These are phyloP conservation scores for Alternaria viburni DNA, from an alignment of 2,329 filamentous ascomycete genomes.

Conservation along the genomic window DNA sequence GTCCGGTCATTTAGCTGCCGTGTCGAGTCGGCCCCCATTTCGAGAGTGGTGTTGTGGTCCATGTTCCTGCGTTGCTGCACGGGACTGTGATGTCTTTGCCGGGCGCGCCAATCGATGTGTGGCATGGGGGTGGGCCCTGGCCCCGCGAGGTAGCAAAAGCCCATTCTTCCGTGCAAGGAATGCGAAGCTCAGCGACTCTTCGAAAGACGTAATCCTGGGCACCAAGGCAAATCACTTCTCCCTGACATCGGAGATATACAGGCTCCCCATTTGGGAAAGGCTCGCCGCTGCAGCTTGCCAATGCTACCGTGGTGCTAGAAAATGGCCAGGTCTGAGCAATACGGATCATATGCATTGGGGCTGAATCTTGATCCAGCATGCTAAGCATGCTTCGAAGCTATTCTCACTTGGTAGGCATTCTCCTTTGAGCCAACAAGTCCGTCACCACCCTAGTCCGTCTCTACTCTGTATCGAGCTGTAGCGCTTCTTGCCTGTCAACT, in stretches of 20 bases:
- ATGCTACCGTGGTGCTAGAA: conserved; percentile 54
- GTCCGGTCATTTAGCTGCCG: conserved; percentile 40
- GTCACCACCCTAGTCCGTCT: conserved; percentile 36
- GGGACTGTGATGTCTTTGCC: conserved; percentile 42
- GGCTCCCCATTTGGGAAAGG: conserved; percentile 49
- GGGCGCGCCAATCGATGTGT: conserved; percentile 39
- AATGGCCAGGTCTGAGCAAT: conserved; percentile 54
- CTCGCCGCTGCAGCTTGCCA: conserved; percentile 56
- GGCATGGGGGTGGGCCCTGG: conserved; percentile 24
- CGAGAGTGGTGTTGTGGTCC: conserved; percentile 47
- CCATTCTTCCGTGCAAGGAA: conserved; percentile 48
- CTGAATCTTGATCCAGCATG: conserved; percentile 53
- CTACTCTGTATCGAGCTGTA: conserved; percentile 47
- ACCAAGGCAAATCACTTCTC: conserved; percentile 45
- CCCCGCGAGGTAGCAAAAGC: conserved; percentile 27
- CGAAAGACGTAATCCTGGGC: conserved; percentile 45
- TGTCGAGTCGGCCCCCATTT: conserved; percentile 45
- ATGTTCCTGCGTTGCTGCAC: conserved; percentile 53
- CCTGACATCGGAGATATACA: conserved; percentile 52
- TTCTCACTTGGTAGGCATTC: conserved; percentile 45
- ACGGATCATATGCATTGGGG: conserved; percentile 52
- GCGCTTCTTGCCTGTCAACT: conserved; percentile 35
- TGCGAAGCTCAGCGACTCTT: conserved; percentile 45
- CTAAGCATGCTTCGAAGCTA: conserved; percentile 42
- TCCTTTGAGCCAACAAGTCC: conserved; percentile 51